These are phyloP conservation scores for Fusarium siculi DNA, from an alignment of 2,329 filamentous ascomycete species.

Conservation along the genomic window DNA sequence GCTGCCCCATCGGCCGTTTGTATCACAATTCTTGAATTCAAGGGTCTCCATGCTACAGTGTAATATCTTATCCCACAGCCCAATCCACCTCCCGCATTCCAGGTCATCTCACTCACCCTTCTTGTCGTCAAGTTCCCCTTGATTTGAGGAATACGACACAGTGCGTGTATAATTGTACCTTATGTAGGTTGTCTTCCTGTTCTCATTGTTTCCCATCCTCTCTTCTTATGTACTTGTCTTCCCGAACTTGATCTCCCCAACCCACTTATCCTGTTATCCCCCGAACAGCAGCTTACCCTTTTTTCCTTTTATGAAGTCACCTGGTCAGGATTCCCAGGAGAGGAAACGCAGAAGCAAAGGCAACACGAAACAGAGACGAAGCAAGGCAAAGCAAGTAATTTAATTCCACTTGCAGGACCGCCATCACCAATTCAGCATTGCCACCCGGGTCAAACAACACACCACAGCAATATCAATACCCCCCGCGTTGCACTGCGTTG, in stretches of 20 bases:
- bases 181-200: neutral
- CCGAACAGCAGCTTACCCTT: slow-evolving; percentile 13
- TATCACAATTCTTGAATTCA: slow-evolving; percentile 21
- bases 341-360: slow-evolving; percentile 21
- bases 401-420: slow-evolving; percentile 25
- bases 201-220: slow-evolving; percentile 16
- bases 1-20: slow-evolving; percentile 6
- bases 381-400: slow-evolving; percentile 29
- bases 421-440: slow-evolving; percentile 25
- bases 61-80: slow-evolving; percentile 27
- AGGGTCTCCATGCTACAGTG: slow-evolving; percentile 25
- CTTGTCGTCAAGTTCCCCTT: slow-evolving; percentile 15
- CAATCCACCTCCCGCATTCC: slow-evolving; percentile 32
- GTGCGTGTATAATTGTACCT: slow-evolving; percentile 26
- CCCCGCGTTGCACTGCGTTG: slow-evolving; percentile 27
- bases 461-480: slow-evolving; percentile 24
- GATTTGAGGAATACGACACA: slow-evolving; percentile 24
- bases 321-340: slow-evolving; percentile 26
- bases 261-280: slow-evolving; percentile 23
- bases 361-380: slow-evolving; percentile 20
- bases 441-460: slow-evolving; percentile 24
- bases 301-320: slow-evolving; percentile 27
- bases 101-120: slow-evolving; percentile 32
- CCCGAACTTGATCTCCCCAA: slow-evolving; percentile 31
- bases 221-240: neutral